Percentiles rank a stretch among this genome's conserved stretches.
These are phyloP conservation scores for Astrephomene gubernaculifera DNA, from an alignment of 139 green algal genomes.

Conservation along the genomic window DNA sequence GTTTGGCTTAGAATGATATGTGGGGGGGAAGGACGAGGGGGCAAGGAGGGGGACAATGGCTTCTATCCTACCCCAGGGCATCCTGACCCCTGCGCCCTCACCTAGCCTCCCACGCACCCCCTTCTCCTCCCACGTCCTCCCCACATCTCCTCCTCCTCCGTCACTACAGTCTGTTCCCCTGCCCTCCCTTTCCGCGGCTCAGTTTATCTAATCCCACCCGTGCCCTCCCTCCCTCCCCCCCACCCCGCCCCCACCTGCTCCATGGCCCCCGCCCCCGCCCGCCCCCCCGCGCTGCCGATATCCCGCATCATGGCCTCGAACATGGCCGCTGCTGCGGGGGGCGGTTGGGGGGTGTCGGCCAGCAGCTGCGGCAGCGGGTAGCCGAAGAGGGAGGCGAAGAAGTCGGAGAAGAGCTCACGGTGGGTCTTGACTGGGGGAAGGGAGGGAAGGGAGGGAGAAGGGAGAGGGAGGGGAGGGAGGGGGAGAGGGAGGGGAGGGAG, in stretches of 20 bases:
- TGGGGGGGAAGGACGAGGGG: not conserved
- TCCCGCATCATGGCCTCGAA: conserved; percentile 86
- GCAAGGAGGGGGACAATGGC: too few relatives aligned
- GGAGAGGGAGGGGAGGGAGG: not conserved
- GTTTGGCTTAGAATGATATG: not conserved
- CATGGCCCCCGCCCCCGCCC: not conserved
- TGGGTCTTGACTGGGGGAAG: conserved; percentile 70
- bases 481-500: too few relatives aligned
- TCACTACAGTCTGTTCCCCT: too few relatives aligned
- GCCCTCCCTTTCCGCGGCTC: too few relatives aligned
- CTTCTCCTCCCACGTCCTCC: too few relatives aligned
- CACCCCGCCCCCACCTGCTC: not conserved
- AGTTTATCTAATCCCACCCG: too few relatives aligned
- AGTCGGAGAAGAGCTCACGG: conserved; percentile 91
- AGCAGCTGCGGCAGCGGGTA: conserved; percentile 77
- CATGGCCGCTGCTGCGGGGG: conserved; percentile 64
- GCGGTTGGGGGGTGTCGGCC: conserved; percentile 60
- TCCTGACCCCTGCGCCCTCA: too few relatives aligned
- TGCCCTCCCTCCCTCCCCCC: not conserved
- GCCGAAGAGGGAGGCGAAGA: conserved; percentile 80
- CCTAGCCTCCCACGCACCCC: too few relatives aligned
- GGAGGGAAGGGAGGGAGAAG: not conserved
- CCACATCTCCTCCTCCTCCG: too few relatives aligned
- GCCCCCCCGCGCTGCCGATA: conserved; percentile 57
- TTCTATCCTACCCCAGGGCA: too few relatives aligned